Percentiles rank a stretch among this genome's conserved stretches.
These are phyloP conservation scores for Leucocoprinus leucothites DNA, from an alignment of 768 basidiomycete genomes.

Conservation along the genomic window DNA sequence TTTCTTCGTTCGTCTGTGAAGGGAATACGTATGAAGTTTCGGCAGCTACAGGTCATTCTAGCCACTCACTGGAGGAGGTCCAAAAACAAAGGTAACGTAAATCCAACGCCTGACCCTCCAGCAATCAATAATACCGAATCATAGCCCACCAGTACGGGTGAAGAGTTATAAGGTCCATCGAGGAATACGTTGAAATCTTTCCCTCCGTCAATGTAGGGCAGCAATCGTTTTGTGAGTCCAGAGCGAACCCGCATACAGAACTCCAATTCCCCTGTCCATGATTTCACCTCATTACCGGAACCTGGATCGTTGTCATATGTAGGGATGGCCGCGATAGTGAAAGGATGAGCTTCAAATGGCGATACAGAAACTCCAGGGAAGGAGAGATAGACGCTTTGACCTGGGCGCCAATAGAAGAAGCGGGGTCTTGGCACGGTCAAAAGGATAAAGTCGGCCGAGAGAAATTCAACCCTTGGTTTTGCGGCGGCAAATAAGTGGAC, in stretches of 20 bases:
- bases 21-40: background rate
- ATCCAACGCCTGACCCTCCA: slow-evolving; percentile 51
- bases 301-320: slow-evolving; percentile 4
- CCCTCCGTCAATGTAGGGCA: slow-evolving; percentile 8
- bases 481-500: slow-evolving; percentile 16
- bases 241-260: too few species aligned
- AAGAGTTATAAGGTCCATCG: slow-evolving; percentile 48
- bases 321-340: slow-evolving; percentile 53
- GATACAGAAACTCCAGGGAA: slow-evolving; percentile 42
- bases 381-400: slow-evolving; percentile 51
- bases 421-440: slow-evolving; percentile 39
- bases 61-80: slow-evolving; percentile 35
- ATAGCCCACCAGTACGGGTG: slow-evolving; percentile 31
- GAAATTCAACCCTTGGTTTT: slow-evolving; percentile 29
- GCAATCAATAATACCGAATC: slow-evolving; percentile 38
- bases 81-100: slow-evolving; percentile 41
- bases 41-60: background rate
- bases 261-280: too few species aligned
- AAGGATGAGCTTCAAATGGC: slow-evolving; percentile 57
- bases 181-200: slow-evolving; percentile 38
- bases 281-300: slow-evolving; percentile 33
- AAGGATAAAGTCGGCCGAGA: slow-evolving; percentile 44
- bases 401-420: slow-evolving; percentile 44
- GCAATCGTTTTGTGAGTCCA: too few species aligned
- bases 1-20: slow-evolving; percentile 23